Evolutionary conservation across 192 early-diverging fungal genomes (phyloP).

Genomic region (Gonapodya prolifera): DNA sequence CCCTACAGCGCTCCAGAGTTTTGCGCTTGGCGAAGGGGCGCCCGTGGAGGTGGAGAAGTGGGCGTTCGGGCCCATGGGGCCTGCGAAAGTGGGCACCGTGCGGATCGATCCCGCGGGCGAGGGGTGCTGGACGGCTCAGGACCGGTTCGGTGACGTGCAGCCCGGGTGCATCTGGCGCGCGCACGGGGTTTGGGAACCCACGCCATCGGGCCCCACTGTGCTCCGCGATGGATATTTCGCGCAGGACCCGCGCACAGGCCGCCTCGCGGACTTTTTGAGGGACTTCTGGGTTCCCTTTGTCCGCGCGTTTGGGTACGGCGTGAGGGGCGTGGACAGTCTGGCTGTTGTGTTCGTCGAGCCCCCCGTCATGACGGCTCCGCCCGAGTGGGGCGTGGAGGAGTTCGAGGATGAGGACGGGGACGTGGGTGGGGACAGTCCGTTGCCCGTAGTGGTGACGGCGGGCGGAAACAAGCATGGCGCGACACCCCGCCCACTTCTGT

Average conservation of each 20-base stretch:
- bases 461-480: no score
- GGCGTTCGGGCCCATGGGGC: slow-evolving; percentile 42
- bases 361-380: slow-evolving; percentile 57
- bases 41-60: slow-evolving; percentile 57
- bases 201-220: slow-evolving; percentile 32
- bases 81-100: slow-evolving; percentile 17
- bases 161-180: slow-evolving; percentile 70
- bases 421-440: not conserved
- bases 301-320: slow-evolving; percentile 39
- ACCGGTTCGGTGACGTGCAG: no score
- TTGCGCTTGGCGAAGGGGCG: slow-evolving; percentile 60
- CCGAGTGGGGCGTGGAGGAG: slow-evolving; percentile 19
- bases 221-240: slow-evolving; percentile 54
- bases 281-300: slow-evolving; percentile 60
- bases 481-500: no score
- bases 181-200: slow-evolving; percentile 62
- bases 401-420: not conserved
- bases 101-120: slow-evolving; percentile 27
- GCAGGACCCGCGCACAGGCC: slow-evolving; percentile 35
- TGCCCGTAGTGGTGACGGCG: no score
- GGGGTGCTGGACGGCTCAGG: slow-evolving; percentile 21
- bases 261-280: slow-evolving; percentile 41
- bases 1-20: slow-evolving; percentile 55
- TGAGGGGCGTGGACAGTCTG: slow-evolving; percentile 36
- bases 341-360: slow-evolving; percentile 64